These are phyloP conservation scores for Aurantiochytrium sp. DNA, from an alignment of 108 stramenopile genomes.

Conservation along the genomic window DNA sequence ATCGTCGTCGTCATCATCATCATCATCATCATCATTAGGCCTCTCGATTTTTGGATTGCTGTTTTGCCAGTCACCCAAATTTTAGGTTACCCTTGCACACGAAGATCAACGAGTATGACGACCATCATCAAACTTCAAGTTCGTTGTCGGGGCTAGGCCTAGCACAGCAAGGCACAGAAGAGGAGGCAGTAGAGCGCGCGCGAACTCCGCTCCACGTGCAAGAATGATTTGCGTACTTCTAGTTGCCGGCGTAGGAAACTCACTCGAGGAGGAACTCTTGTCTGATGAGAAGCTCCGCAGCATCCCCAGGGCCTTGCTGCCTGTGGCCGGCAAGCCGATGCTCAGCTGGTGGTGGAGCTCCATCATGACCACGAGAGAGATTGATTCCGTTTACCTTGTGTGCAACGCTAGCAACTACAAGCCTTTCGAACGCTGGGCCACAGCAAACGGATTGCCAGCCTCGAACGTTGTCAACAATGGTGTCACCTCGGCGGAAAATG, in stretches of 20 bases:
- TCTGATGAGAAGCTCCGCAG: background rate
- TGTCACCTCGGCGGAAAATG: background rate
- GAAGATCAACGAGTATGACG: no score
- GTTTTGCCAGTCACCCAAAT: no score
- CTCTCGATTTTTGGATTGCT: no score
- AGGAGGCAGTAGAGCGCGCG: no score
- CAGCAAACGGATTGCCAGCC: background rate
- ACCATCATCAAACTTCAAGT: no score
- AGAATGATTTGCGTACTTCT: background rate
- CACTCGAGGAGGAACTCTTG: background rate
- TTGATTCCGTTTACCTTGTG: background rate
- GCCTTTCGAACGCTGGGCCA: slow-evolving; percentile 23
- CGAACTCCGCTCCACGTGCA: no score
- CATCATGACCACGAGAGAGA: background rate
- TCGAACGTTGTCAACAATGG: slow-evolving; percentile 21
- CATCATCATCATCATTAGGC: no score
- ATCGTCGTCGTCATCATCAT: no score
- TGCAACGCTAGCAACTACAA: slow-evolving; percentile 5
- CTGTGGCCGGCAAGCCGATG: background rate
- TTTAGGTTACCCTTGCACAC: no score
- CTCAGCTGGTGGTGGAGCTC: background rate
- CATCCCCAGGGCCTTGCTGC: background rate
- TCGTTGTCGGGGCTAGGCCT: no score
- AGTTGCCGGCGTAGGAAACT: background rate
- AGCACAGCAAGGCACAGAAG: no score